Conservation (phyloP, 1,139 yeast genomes). For the Geotrichum aggregatum region DNA sequence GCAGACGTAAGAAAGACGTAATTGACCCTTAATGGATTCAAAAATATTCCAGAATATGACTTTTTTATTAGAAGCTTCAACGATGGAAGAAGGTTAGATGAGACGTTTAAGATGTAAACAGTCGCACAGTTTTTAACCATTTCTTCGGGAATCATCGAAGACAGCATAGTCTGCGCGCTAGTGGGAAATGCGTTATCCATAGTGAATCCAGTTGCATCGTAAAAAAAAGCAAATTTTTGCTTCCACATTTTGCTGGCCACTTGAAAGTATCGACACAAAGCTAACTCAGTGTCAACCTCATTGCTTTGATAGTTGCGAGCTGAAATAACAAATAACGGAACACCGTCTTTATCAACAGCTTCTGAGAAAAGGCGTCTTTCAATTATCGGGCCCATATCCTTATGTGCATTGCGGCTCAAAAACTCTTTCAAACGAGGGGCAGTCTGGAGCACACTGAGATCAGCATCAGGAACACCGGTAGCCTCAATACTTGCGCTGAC, state of each 20-base stretch:
- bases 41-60: conserved; percentile 25
- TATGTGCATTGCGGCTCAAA: conserved; percentile 63
- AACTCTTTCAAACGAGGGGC: conserved; percentile 56
- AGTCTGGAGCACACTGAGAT: conserved; percentile 17
- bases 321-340: conserved; percentile 61
- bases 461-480: conserved; percentile 13
- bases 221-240: conserved; percentile 55
- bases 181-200: conserved; percentile 38
- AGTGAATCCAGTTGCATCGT: conserved; percentile 66
- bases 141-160: conserved; percentile 43
- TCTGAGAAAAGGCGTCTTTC: conserved; percentile 55
- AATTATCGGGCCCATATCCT: conserved; percentile 47
- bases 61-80: conserved; percentile 32
- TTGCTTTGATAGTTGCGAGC: conserved; percentile 44
- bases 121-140: conserved; percentile 54
- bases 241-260: conserved; percentile 73
- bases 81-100: conserved; percentile 43
- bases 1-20: conserved; percentile 30
- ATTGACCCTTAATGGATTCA: conserved; percentile 29
- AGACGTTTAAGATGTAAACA: conserved; percentile 59
- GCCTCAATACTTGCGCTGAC: background rate
- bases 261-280: conserved; percentile 62
- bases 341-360: conserved; percentile 66
- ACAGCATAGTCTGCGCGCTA: conserved; percentile 25
- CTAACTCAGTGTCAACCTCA: conserved; percentile 51